Evolutionary conservation across 2,329 filamentous ascomycete genomes (phyloP).

Genomic region (Chalaropsis thielavioides): DNA sequence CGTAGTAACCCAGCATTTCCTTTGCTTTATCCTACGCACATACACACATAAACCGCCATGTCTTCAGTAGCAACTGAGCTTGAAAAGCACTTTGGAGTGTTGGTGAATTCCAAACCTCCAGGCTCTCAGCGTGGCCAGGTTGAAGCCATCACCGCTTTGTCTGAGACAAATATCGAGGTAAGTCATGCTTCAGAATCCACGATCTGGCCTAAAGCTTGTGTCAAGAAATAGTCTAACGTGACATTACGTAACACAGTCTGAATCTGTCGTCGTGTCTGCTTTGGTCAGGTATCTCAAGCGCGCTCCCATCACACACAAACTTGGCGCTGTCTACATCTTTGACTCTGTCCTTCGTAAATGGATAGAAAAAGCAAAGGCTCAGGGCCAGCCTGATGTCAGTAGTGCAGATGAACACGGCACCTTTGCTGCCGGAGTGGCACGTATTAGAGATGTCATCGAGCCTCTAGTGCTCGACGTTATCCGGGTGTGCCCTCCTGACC

Average conservation of each 20-base stretch:
- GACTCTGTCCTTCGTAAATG: slow-evolving; percentile 98
- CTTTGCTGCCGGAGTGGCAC: slow-evolving; percentile 86
- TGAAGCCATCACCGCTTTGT: slow-evolving; percentile 69
- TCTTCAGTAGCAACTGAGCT: slow-evolving; percentile 80
- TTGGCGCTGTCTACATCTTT: slow-evolving; percentile 99
- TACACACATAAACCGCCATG: slow-evolving; percentile 33
- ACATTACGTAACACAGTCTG: slow-evolving; percentile 49
- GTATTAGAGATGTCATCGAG: slow-evolving; percentile 89
- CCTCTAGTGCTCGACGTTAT: slow-evolving; percentile 92
- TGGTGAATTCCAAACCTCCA: slow-evolving; percentile 81
- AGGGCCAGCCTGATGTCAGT: slow-evolving; percentile 67
- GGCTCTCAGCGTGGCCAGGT: slow-evolving; percentile 92
- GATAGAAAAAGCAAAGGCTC: slow-evolving; percentile 85
- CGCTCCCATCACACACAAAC: slow-evolving; percentile 84
- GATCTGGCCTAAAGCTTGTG: background rate
- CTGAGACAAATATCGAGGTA: slow-evolving; percentile 84
- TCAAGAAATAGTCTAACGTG: background rate
- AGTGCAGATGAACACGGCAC: slow-evolving; percentile 70
- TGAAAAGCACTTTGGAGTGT: slow-evolving; percentile 77
- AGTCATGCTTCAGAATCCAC: slow-evolving; percentile 14
- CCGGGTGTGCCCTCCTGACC: slow-evolving; percentile 72
- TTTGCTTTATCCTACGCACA: background rate
- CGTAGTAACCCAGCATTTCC: background rate
- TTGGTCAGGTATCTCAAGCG: slow-evolving; percentile 76
- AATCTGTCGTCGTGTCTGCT: slow-evolving; percentile 64